Evolutionary conservation across 352 stramenopile species (phyloP).

Genomic region (Globisporangium okanoganense): DNA sequence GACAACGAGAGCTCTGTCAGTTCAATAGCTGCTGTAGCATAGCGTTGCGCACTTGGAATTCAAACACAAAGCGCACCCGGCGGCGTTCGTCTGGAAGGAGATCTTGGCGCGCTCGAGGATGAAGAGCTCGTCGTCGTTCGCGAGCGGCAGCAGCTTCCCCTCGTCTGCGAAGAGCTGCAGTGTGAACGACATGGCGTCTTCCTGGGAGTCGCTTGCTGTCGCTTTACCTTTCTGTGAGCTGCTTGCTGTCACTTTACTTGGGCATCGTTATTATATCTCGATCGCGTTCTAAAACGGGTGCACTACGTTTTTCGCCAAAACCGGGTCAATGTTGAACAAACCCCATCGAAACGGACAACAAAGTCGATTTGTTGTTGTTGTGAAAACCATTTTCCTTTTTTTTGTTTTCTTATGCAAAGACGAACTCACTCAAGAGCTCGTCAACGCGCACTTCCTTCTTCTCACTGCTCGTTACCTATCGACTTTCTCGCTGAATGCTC

Average conservation of each 20-base stretch:
- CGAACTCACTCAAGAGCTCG: background rate
- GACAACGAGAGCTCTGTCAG: background rate
- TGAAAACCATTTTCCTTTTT: background rate
- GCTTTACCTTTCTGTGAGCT: too few relatives aligned
- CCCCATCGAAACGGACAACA: background rate
- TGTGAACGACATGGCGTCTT: constrained; percentile 68
- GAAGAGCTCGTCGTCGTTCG: constrained; percentile 78
- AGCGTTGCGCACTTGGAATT: too few relatives aligned
- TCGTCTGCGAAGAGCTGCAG: constrained; percentile 68
- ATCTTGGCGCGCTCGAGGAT: constrained; percentile 79
- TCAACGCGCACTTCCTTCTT: background rate
- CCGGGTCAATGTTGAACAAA: background rate
- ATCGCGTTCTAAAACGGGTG: constrained; percentile 11
- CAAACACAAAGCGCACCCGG: too few relatives aligned
- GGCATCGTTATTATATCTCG: too few relatives aligned
- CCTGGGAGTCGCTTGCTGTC: background rate
- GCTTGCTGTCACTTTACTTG: too few relatives aligned
- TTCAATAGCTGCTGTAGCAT: too few relatives aligned
- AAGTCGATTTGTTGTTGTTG: too few relatives aligned
- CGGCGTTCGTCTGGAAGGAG: constrained; percentile 64
- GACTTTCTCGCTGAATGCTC: background rate
- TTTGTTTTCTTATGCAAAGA: background rate
- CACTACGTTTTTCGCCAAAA: background rate
- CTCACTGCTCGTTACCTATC: background rate
- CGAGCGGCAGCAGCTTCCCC: constrained; percentile 69